Evolutionary conservation across 192 early-diverging fungal genomes (phyloP).

Genomic region (Coemansia sp.): DNA sequence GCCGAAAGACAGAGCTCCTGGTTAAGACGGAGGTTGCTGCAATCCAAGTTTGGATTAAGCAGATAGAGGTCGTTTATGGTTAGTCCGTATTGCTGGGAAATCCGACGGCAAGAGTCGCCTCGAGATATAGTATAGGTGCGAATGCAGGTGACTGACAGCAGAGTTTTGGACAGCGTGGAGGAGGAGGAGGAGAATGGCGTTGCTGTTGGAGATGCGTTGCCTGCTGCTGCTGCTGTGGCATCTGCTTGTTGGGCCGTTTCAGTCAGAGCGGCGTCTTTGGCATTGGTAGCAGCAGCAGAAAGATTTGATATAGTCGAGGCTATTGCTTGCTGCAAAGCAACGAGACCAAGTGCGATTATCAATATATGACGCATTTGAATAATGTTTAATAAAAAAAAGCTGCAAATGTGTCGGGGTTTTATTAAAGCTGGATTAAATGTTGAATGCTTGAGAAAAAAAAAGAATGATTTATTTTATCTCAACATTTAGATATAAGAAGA

Average conservation of each 20-base stretch:
- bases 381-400: background rate
- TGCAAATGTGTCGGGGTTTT: no score
- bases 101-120: background rate
- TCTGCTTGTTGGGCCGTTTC: background rate
- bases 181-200: no score
- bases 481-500: no score
- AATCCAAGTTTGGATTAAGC: conserved; percentile 3
- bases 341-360: background rate
- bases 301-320: background rate
- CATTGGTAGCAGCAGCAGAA: background rate
- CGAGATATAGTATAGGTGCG: background rate
- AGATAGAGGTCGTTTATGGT: background rate
- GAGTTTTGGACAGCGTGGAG: background rate
- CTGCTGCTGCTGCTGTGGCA: background rate
- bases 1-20: conserved; percentile 1
- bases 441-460: no score
- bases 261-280: background rate
- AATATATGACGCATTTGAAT: no score
- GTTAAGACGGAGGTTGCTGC: background rate
- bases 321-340: background rate
- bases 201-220: no score
- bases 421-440: no score
- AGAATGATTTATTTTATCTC: no score
- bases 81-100: background rate
- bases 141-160: background rate